Evolutionary conservation across 441 rosid genomes (phyloP), one percentile per base, ranked within the genome.

Genomic region (Bruguiera hainesii): DNA sequence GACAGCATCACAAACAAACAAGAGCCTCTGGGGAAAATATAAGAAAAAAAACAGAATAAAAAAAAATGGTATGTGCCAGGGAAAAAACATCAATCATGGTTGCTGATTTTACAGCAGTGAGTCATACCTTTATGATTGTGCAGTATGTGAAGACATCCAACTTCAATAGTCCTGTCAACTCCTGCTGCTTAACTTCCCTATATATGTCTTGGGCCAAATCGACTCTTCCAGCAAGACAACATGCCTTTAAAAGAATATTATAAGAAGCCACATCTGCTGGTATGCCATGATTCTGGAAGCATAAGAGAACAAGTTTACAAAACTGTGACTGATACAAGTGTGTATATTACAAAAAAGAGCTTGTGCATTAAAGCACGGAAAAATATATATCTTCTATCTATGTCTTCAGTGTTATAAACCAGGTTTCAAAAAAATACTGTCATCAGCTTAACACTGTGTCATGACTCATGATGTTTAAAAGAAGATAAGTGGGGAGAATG

Each of bases 101-200:
- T 42, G 48, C 48, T 42, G 48, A 42, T 42, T 39, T 42, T 52
- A 53, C 57, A 60, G 71, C 80, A 49, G 37, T 20, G 60, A 66
- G 46, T 65, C 67, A 48, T 75, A 91, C 99, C 94, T 89, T 94
- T 68, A 94, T 81, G 64, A 94, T 86, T 20, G 97, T 91, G 85
- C 98, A 87, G 80, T 94, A 89, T 26, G 99, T 94, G 81, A 87
- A 89, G 60, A 83, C 86, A 60, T 91, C 99, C 84, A 91, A 77
- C 80, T 87, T 89, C 76, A 89, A 48, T 8, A 57, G 69, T 69
- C 89, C 90, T 5, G 84, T 66, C 23, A 85, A 84, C 78, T 94
- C 90, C 85, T 91, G 71, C 74, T 84, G 83, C 79, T 74, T 85
- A 70, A 88, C 89, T 82, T 88, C 94, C 71, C 71, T 73, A 70